These are phyloP conservation scores for Pleurozium schreberi DNA, from an alignment of 225 moss, liverwort and hornwort genomes.

Conservation along the genomic window DNA sequence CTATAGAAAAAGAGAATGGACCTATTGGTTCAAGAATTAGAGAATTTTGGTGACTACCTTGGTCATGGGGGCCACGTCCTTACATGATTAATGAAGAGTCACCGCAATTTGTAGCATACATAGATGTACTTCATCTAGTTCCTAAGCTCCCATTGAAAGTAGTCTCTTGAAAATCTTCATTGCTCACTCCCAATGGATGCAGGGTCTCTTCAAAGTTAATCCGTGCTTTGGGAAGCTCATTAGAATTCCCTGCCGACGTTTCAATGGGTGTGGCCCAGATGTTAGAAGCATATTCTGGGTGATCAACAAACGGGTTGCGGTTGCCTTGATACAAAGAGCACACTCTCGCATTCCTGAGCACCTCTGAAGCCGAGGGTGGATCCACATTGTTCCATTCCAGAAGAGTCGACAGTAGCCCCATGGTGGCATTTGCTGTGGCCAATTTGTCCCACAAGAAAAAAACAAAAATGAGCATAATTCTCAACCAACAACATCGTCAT, in stretches of 20 bases:
- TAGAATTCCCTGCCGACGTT: neutral
- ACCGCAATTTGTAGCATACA: neutral
- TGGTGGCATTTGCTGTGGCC: constrained; percentile 40
- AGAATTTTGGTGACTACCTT: too few species aligned
- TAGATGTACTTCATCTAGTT: neutral
- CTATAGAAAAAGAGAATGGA: too few species aligned
- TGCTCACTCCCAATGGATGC: neutral
- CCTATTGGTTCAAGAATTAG: too few species aligned
- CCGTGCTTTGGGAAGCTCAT: constrained; percentile 1
- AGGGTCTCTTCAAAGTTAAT: neutral
- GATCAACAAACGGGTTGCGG: constrained; percentile 89
- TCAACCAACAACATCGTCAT: neutral
- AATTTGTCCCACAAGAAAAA: neutral
- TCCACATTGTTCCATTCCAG: constrained; percentile 72
- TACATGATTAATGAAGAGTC: neutral
- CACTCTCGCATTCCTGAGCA: constrained; percentile 50
- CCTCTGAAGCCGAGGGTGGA: constrained; percentile 54
- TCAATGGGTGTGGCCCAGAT: constrained; percentile 36
- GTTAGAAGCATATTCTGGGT: constrained; percentile 56
- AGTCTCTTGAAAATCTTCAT: neutral
- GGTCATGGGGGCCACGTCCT: too few species aligned
- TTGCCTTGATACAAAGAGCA: constrained; percentile 79
- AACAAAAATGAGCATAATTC: neutral
- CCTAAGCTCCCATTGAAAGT: too few species aligned
- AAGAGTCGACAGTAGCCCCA: constrained; percentile 76